A percentile compares a stretch with the other conserved stretches of the same genome.
These are phyloP conservation scores for Infundibulicybe gibba DNA, from an alignment of 768 basidiomycete genomes.

Conservation along the genomic window DNA sequence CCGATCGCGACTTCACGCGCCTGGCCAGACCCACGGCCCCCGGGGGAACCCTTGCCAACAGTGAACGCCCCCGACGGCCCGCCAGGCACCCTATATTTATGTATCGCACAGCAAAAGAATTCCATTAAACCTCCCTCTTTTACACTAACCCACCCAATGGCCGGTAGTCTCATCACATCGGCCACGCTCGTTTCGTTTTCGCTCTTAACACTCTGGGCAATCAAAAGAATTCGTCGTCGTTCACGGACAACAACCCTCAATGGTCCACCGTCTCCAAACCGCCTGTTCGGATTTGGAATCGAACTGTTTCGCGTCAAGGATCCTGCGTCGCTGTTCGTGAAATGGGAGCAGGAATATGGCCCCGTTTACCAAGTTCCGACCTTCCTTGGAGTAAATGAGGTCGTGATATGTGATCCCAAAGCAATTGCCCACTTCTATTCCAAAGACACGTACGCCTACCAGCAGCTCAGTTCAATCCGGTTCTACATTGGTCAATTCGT, in stretches of 20 bases:
- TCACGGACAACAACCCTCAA: conserved; percentile 6
- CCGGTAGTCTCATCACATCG: too few relatives aligned
- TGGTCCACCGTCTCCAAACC: conserved; percentile 22
- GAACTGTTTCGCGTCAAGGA: background rate
- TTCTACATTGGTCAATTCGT: conserved; percentile 18
- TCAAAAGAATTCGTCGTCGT: background rate
- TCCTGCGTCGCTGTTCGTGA: background rate
- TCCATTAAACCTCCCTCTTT: too few relatives aligned
- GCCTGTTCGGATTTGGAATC: conserved; percentile 19
- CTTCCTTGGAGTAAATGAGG: background rate
- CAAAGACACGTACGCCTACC: background rate
- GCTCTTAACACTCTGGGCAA: too few relatives aligned
- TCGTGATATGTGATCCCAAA: background rate
- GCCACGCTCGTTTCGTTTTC: too few relatives aligned
- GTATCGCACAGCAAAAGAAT: too few relatives aligned
- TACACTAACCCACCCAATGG: too few relatives aligned
- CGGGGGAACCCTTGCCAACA: too few relatives aligned
- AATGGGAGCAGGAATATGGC: background rate
- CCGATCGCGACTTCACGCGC: too few relatives aligned
- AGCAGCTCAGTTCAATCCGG: background rate
- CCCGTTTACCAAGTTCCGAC: background rate
- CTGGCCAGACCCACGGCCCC: too few relatives aligned
- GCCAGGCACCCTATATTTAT: too few relatives aligned
- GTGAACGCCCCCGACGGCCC: too few relatives aligned
- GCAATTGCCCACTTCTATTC: background rate